Evolutionary conservation across 148 eudicot species (phyloP).

Genomic region (Gaultheria prostrata): DNA sequence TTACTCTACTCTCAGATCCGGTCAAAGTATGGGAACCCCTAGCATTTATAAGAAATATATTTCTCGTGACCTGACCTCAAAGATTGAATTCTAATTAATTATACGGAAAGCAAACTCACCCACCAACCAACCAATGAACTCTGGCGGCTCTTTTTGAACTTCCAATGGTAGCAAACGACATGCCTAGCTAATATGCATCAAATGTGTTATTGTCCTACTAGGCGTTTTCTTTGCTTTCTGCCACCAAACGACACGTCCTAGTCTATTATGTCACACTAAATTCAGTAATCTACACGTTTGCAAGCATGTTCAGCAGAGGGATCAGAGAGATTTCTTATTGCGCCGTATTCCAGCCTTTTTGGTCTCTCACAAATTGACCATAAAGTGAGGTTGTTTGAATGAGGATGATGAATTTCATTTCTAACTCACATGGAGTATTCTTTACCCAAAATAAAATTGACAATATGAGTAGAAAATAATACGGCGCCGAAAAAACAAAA

Average conservation of each 20-base stretch:
- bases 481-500: no score
- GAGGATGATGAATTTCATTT: neutral
- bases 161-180: neutral
- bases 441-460: no score
- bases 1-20: no score
- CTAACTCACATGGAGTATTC: neutral
- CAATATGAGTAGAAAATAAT: no score
- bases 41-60: no score
- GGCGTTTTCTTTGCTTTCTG: conserved; percentile 8
- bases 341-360: neutral
- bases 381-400: neutral
- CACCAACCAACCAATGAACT: no score
- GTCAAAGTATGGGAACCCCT: no score
- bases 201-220: neutral
- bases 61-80: no score
- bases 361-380: neutral
- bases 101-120: no score
- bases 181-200: neutral
- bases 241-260: neutral
- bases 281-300: conserved; percentile 9
- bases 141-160: neutral
- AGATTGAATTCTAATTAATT: no score
- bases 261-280: neutral
- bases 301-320: neutral
- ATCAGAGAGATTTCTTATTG: neutral